Conservation (phyloP, 805 yeast species). For the Jamesozyma gamospora region DNA sequence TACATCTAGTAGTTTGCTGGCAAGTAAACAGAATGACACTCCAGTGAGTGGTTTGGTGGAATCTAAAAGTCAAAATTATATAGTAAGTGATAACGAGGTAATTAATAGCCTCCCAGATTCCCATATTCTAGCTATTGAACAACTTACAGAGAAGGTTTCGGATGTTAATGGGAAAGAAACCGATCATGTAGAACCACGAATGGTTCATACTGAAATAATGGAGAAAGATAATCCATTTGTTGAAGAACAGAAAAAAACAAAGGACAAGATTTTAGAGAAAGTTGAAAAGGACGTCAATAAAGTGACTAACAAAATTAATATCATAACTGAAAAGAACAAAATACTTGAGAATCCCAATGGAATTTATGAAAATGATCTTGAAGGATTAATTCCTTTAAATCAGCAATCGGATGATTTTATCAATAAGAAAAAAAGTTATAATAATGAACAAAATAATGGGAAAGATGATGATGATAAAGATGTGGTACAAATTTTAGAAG, state of each 20-base stretch:
- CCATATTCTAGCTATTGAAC: too few relatives aligned
- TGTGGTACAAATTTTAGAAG: slow-evolving; percentile 22
- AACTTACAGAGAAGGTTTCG: too few relatives aligned
- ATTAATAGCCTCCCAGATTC: too few relatives aligned
- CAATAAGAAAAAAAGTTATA: too few relatives aligned
- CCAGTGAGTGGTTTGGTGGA: too few relatives aligned
- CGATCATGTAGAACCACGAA: slow-evolving; percentile 3
- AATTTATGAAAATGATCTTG: slow-evolving; percentile 4
- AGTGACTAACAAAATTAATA: background rate
- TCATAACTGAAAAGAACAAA: slow-evolving; percentile 4
- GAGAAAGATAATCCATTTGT: slow-evolving; percentile 26
- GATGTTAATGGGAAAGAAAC: background rate
- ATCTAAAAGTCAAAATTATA: too few relatives aligned
- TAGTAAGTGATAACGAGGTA: too few relatives aligned
- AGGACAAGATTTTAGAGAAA: background rate
- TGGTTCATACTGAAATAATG: slow-evolving; percentile 21
- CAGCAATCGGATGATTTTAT: background rate
- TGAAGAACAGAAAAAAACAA: slow-evolving; percentile 3
- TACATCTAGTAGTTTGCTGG: too few relatives aligned
- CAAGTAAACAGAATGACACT: too few relatives aligned
- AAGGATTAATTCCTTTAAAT: slow-evolving; percentile 1
- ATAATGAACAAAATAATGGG: background rate
- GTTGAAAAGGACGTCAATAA: background rate
- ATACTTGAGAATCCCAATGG: slow-evolving; percentile 11
- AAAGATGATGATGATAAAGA: background rate